Percentiles rank a stretch among this genome's conserved stretches.
These are phyloP conservation scores for Penicillium roqueforti DNA, from an alignment of 495 filamentous ascomycete species.

Conservation along the genomic window DNA sequence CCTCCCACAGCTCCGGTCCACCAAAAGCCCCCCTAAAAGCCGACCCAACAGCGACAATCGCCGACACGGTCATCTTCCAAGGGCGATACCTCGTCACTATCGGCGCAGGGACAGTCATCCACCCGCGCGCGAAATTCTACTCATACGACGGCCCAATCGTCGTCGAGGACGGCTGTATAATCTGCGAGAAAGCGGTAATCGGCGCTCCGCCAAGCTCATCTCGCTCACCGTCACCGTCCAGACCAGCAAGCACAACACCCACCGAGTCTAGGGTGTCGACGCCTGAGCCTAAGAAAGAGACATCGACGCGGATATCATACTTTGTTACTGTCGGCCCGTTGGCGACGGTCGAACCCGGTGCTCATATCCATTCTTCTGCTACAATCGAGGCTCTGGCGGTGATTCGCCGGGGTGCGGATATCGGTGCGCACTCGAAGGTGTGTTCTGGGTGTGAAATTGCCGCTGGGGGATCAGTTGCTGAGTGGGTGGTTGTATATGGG, in stretches of 20 bases:
- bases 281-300: conserved; percentile 4
- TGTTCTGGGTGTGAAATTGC: conserved; percentile 37
- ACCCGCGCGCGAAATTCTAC: conserved; percentile 71
- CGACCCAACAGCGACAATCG: conserved; percentile 65
- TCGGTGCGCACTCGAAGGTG: conserved; percentile 42
- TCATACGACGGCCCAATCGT: conserved; percentile 64
- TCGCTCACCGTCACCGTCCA: conserved; percentile 12
- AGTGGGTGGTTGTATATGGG: conserved; percentile 47
- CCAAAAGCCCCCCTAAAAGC: conserved; percentile 60
- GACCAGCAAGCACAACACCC: background rate
- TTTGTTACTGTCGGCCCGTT: conserved; percentile 34
- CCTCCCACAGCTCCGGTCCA: conserved; percentile 21
- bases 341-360: conserved; percentile 32
- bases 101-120: conserved; percentile 68
- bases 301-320: conserved; percentile 32
- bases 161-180: conserved; percentile 68
- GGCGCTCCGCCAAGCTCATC: conserved; percentile 41
- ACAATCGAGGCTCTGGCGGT: conserved; percentile 34
- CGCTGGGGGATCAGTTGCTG: conserved; percentile 22
- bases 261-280: background rate
- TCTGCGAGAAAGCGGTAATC: conserved; percentile 68
- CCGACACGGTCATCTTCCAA: conserved; percentile 68
- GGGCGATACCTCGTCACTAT: conserved; percentile 71
- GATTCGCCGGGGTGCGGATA: conserved; percentile 27
- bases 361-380: conserved; percentile 33